phyloP scores from a whole-genome alignment of 768 basidiomycete species.

The Lentinus tigrinus region DNA sequence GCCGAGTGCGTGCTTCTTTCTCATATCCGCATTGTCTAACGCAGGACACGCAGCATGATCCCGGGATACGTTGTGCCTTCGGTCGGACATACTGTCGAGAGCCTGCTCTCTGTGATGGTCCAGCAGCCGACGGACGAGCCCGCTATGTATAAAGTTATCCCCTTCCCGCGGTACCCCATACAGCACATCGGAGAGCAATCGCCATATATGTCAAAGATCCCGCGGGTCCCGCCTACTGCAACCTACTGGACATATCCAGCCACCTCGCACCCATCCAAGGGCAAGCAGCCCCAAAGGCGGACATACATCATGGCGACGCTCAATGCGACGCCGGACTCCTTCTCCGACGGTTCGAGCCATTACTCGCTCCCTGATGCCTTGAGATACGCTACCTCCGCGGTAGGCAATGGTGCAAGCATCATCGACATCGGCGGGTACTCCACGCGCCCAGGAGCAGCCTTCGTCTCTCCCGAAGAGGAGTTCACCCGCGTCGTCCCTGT shows the following conservation, averaged over 20 bases:
- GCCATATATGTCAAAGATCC: constrained; percentile 6
- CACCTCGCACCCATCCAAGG: constrained; percentile 13
- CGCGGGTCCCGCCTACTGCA: constrained; percentile 44
- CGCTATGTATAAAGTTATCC: constrained; percentile 71
- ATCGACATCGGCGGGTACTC: constrained; percentile 95
- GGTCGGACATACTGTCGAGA: constrained; percentile 43
- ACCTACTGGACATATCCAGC: constrained; percentile 50
- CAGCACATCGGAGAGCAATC: constrained; percentile 15
- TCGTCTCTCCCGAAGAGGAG: constrained; percentile 71
- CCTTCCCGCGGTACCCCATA: constrained; percentile 61
- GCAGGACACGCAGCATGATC: constrained; percentile 88
- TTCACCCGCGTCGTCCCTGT: constrained; percentile 68
- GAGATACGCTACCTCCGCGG: constrained; percentile 47
- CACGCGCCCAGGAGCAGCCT: constrained; percentile 77
- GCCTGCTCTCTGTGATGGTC: constrained; percentile 44
- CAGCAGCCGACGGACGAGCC: constrained; percentile 32
- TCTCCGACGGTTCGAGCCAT: constrained; percentile 80
- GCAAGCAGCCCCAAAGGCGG: constrained; percentile 25
- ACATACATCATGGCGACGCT: constrained; percentile 89
- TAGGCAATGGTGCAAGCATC: constrained; percentile 64
- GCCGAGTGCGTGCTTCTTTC: constrained; percentile 65
- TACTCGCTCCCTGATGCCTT: constrained; percentile 54
- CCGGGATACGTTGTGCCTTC: constrained; percentile 71
- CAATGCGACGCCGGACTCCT: constrained; percentile 93
- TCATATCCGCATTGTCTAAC: too few relatives aligned